Percentiles rank a stretch among this genome's conserved stretches.
phyloP scores from a whole-genome alignment of 2,329 filamentous ascomycete genomes.

The Colletotrichum sp. region DNA sequence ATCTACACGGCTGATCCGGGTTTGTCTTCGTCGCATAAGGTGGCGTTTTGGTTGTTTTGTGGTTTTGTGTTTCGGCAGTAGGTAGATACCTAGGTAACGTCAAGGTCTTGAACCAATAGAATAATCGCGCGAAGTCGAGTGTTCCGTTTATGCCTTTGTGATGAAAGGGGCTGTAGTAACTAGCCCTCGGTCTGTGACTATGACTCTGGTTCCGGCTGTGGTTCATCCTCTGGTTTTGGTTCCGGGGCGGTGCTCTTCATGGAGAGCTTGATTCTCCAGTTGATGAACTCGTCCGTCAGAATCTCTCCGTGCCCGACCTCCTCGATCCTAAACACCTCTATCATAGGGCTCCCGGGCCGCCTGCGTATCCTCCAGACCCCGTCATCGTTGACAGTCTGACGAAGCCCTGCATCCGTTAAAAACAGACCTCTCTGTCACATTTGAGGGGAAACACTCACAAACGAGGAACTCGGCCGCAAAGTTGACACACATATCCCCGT shows the following conservation, averaged over 20 bases:
- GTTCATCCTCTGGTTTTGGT: neutral
- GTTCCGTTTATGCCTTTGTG: neutral
- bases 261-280: conserved; percentile 69
- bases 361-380: conserved; percentile 85
- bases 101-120: conserved; percentile 1
- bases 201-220: neutral
- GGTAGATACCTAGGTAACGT: conserved; percentile 21
- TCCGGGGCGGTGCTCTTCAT: conserved; percentile 32
- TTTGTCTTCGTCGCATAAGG: conserved; percentile 8
- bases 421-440: neutral
- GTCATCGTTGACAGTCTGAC: conserved; percentile 67
- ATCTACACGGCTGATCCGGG: conserved; percentile 10
- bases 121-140: neutral
- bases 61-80: neutral
- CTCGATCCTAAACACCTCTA: conserved; percentile 77
- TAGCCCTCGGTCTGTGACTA: neutral
- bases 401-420: conserved; percentile 56
- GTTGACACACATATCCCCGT: conserved; percentile 93
- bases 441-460: conserved; percentile 57
- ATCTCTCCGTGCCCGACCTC: conserved; percentile 79
- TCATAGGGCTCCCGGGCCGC: conserved; percentile 61
- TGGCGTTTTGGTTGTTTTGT: conserved; percentile 4
- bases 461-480: conserved; percentile 80
- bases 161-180: fast-evolving
- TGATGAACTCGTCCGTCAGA: conserved; percentile 76